These are phyloP conservation scores for Citrus sinensis DNA, from an alignment of 345 rosid genomes.

Conservation along the genomic window DNA sequence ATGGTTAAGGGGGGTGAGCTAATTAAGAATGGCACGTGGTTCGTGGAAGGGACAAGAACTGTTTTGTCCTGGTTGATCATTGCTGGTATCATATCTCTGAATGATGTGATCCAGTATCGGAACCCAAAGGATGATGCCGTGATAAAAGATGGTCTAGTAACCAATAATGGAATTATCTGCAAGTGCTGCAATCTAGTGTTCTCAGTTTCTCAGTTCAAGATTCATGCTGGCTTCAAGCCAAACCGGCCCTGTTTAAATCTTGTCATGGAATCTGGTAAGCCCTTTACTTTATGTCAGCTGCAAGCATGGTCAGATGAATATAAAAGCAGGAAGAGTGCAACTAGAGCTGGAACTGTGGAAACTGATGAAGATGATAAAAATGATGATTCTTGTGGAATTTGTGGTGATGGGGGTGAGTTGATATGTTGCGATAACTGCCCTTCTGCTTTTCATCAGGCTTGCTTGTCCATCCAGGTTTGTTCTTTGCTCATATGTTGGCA, in stretches of 20 bases:
- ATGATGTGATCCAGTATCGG: constrained; percentile 77
- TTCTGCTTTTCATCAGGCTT: constrained; percentile 79
- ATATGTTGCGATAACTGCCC: constrained; percentile 97
- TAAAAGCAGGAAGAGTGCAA: constrained; percentile 56
- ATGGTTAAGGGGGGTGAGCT: constrained; percentile 44
- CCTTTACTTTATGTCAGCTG: constrained; percentile 69
- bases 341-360: constrained; percentile 34
- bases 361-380: constrained; percentile 68
- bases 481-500: constrained; percentile 16
- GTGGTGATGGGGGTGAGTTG: constrained; percentile 91
- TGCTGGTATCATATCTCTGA: constrained; percentile 48
- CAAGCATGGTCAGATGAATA: constrained; percentile 93
- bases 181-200: constrained; percentile 63
- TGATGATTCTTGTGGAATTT: constrained; percentile 94
- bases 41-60: constrained; percentile 52
- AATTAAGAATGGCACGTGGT: constrained; percentile 39
- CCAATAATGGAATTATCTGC: constrained; percentile 71
- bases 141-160: constrained; percentile 69
- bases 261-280: constrained; percentile 78
- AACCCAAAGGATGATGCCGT: constrained; percentile 57
- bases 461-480: constrained; percentile 78
- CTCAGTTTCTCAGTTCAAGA: constrained; percentile 72
- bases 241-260: constrained; percentile 77
- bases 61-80: constrained; percentile 78
- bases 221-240: constrained; percentile 72